phyloP scores from a whole-genome alignment of 2,329 filamentous ascomycete genomes.

The Rhynchosporium secalis region DNA sequence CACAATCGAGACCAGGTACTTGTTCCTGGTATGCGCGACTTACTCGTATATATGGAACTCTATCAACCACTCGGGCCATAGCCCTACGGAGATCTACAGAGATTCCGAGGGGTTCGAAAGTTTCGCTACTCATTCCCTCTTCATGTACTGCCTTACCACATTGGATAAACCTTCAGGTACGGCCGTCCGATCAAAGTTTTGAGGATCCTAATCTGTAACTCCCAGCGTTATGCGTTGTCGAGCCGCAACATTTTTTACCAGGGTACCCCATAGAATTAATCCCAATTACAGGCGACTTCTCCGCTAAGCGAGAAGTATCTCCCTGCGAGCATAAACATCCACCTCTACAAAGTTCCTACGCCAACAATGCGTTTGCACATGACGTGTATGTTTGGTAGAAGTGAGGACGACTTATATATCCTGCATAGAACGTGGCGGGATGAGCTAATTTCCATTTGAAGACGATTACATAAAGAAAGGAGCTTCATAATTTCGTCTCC shows the following conservation, averaged over 20 bases:
- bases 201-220: neutral
- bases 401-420: neutral
- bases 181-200: constrained; percentile 6
- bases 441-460: constrained; percentile 6
- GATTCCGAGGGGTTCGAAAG: no score
- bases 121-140: no score
- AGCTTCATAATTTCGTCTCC: constrained; percentile 6
- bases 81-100: no score
- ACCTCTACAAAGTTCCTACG: neutral
- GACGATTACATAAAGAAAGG: neutral
- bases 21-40: no score
- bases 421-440: constrained; percentile 2
- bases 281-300: neutral
- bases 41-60: no score
- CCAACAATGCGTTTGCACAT: constrained; percentile 7
- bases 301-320: constrained; percentile 7
- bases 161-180: neutral
- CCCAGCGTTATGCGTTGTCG: constrained; percentile 7
- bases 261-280: neutral
- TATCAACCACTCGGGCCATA: no score
- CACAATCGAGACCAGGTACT: no score
- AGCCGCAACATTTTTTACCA: neutral
- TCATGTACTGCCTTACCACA: no score
- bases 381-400: neutral
- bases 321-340: constrained; percentile 10